Evolutionary conservation across 768 basidiomycete species (phyloP).

Genomic region (Rhodosporidiobolus odoratus): DNA sequence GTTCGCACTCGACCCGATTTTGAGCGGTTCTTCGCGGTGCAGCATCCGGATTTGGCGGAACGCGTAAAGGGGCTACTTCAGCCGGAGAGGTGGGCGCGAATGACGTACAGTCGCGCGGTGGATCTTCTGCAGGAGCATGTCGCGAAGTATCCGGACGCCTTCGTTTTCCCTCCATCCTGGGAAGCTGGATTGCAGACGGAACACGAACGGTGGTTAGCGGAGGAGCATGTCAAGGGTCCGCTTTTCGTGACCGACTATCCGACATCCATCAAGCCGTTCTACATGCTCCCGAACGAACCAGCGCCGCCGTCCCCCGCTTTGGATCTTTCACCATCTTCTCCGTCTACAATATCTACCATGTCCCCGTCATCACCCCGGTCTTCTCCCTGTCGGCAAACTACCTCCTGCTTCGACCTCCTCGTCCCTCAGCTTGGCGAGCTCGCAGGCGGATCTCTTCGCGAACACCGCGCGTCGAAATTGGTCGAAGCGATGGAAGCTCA

Average conservation of each 20-base stretch:
- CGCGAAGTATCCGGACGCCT: neutral
- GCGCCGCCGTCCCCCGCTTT: neutral
- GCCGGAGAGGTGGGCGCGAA: slow-evolving; percentile 58
- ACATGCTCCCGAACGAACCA: slow-evolving; percentile 61
- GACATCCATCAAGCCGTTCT: slow-evolving; percentile 77
- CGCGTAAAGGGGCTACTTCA: slow-evolving; percentile 2
- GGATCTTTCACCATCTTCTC: neutral
- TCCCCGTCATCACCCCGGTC: neutral
- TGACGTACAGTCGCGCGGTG: slow-evolving; percentile 76
- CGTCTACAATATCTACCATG: neutral
- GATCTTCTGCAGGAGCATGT: slow-evolving; percentile 52
- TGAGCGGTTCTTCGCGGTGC: slow-evolving; percentile 11
- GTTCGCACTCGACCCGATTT: slow-evolving; percentile 28
- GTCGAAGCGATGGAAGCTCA: slow-evolving; percentile 53
- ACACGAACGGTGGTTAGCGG: slow-evolving; percentile 87
- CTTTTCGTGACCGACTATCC: slow-evolving; percentile 93
- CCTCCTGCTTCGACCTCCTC: slow-evolving; percentile 93
- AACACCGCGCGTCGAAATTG: slow-evolving; percentile 62
- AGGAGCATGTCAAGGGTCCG: slow-evolving; percentile 62
- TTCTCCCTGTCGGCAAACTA: slow-evolving; percentile 50
- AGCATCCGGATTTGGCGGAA: neutral
- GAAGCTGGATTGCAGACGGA: slow-evolving; percentile 74
- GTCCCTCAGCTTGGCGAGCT: slow-evolving; percentile 84
- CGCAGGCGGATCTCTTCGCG: slow-evolving; percentile 79
- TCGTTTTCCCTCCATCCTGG: slow-evolving; percentile 51